Base-by-base conservation (phyloP, 2,329 filamentous ascomycete species). In the Arthrocladium fulminans region DNA sequence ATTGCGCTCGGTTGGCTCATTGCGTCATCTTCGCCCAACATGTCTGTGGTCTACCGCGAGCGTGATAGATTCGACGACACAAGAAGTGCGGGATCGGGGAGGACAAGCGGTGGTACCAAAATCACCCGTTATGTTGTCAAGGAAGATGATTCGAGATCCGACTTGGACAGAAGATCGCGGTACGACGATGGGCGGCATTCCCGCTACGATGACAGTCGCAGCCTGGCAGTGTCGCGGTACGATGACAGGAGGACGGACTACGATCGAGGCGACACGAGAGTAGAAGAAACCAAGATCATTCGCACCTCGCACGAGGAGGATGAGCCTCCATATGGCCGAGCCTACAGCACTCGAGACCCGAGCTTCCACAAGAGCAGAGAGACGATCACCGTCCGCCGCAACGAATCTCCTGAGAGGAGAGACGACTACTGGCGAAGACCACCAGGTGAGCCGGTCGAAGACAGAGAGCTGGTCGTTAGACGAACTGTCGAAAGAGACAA, bases 41-140 rank as follows among this genome's bases (percentile, higher is more conserved):
- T 59, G 57, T 52, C 53, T 9, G 51, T 51, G 3, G 51, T 59
- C 24, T 56, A 69, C 42, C 60, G 66, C 44, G 65, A 47, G 13
- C 22, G 65, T 29, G 64, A 64, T 22, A 63, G 67, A 45, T 70
- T 65, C 60, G 68, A 72, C 50, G 68, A 70, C 45, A 56, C 51
- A n/a, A 53, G 57, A 48, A 57, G 54, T 9, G 48, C 51, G 1
- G 51, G 56, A 34, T 59, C 58, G 9, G 54, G 54, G 19, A 17
- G 52, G 37, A 60, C 62, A 52, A 63, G 63, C 52, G 62, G 66
- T 53, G 75, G 73, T 58, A 76, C 73, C 54, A 77, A 74, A 5
- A 73, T 81, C 56, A 78, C 77, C 60, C 76, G 78, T 58, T 82
- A 83, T 67, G 65, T 71, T 56, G 63, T 73, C 49, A 62, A 66